These are phyloP conservation scores for Penicillium silybi DNA, from an alignment of 495 filamentous ascomycete genomes.

Conservation along the genomic window DNA sequence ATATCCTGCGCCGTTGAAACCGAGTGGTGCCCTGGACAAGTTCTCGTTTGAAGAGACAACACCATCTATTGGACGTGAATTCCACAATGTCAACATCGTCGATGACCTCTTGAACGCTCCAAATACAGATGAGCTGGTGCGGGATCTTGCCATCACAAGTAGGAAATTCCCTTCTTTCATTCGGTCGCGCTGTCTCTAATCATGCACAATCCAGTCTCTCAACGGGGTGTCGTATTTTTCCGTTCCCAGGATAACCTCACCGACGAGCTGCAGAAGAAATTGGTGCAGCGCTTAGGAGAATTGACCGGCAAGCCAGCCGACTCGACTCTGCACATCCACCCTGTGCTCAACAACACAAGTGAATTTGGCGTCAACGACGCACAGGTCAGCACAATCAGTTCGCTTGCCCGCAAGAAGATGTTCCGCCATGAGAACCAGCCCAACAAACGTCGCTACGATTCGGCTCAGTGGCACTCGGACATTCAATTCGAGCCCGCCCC, in stretches of 20 bases:
- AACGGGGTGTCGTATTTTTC: constrained; percentile 72
- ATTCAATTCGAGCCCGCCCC: constrained; percentile 66
- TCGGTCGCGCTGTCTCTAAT: not conserved
- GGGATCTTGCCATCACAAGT: constrained; percentile 22
- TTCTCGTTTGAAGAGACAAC: constrained; percentile 36
- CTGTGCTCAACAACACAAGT: constrained; percentile 39
- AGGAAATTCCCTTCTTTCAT: not conserved
- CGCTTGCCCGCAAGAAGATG: constrained; percentile 50
- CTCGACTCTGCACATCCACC: constrained; percentile 64
- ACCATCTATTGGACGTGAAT: constrained; percentile 23
- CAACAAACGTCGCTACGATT: constrained; percentile 18
- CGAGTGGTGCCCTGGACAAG: constrained; percentile 48
- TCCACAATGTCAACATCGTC: constrained; percentile 16
- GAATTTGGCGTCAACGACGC: constrained; percentile 50
- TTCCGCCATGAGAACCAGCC: constrained; percentile 34
- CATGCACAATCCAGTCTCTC: constrained; percentile 50
- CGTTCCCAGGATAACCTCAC: constrained; percentile 58
- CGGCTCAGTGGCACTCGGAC: constrained; percentile 60
- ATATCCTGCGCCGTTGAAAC: constrained; percentile 28
- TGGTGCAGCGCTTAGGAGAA: constrained; percentile 56
- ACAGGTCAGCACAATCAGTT: constrained; percentile 65
- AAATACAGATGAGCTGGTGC: constrained; percentile 17
- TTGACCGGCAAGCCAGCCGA: constrained; percentile 56
- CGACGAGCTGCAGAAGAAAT: constrained; percentile 59
- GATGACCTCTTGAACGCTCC: constrained; percentile 18